phyloP scores from a whole-genome alignment of 2,329 filamentous ascomycete species.

The Trichoderma harzianum region DNA sequence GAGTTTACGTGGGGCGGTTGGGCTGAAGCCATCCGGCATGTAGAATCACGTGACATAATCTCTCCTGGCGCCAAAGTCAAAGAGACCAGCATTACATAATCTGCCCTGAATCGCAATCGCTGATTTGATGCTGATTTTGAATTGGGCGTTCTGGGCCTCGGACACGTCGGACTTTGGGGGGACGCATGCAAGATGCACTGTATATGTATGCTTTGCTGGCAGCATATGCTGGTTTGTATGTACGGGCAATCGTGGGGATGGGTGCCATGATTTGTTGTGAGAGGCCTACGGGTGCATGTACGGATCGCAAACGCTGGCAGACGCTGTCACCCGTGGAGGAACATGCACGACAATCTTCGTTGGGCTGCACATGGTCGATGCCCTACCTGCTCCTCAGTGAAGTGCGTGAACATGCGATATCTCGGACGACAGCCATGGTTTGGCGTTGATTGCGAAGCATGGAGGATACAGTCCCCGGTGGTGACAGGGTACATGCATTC shows the following conservation, averaged over 20 bases:
- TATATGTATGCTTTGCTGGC: conserved; percentile 15
- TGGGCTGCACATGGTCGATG: not conserved
- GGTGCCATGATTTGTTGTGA: not conserved
- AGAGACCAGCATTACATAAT: not conserved
- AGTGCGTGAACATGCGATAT: not conserved
- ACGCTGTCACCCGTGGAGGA: not conserved
- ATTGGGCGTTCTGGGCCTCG: not conserved
- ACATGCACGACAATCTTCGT: not conserved
- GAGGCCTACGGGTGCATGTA: not conserved
- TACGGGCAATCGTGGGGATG: not conserved
- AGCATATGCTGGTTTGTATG: not conserved
- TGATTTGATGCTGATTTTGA: not conserved
- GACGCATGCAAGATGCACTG: not conserved
- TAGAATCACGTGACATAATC: conserved; percentile 11
- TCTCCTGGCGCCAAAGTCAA: not conserved
- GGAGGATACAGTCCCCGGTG: not conserved
- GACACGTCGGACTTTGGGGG: conserved; percentile 12
- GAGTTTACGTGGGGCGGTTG: conserved; percentile 8
- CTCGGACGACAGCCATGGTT: not conserved
- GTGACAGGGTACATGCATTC: not conserved
- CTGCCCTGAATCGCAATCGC: not conserved
- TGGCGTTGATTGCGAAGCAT: not conserved
- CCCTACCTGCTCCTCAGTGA: not conserved
- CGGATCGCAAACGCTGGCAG: not conserved
- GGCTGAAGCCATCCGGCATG: conserved; percentile 10